Percentiles rank a stretch among this genome's conserved stretches.
These are phyloP conservation scores for Boletus edulis DNA, from an alignment of 768 basidiomycete species.

Conservation along the genomic window DNA sequence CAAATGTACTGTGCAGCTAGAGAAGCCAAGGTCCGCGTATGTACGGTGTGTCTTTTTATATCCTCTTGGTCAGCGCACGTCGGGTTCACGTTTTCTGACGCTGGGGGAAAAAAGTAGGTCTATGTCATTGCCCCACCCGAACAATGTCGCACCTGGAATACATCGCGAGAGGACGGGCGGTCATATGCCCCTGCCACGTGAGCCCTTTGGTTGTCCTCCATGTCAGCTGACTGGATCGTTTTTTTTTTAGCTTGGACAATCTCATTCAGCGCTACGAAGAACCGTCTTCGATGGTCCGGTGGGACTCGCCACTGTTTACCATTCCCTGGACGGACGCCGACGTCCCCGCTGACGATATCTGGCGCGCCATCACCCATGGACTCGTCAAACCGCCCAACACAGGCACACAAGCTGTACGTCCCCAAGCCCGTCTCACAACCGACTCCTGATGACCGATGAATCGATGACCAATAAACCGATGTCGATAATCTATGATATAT, in stretches of 20 bases:
- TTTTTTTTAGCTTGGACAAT: conserved; percentile 11
- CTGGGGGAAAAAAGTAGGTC: conserved; percentile 45
- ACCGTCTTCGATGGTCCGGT: conserved; percentile 96
- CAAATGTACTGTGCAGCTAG: conserved; percentile 96
- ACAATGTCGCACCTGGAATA: conserved; percentile 77
- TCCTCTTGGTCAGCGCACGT: background rate
- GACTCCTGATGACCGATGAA: background rate
- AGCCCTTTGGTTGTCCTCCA: background rate
- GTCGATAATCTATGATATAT: no score
- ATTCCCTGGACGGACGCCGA: conserved; percentile 71
- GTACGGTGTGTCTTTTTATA: conserved; percentile 65
- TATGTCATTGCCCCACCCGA: conserved; percentile 75
- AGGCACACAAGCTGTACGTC: conserved; percentile 67
- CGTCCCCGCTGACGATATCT: conserved; percentile 68
- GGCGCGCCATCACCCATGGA: conserved; percentile 77
- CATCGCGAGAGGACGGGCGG: conserved; percentile 41
- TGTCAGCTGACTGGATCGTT: no score
- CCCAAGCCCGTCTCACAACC: background rate
- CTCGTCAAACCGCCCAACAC: conserved; percentile 84
- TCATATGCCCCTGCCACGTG: conserved; percentile 75
- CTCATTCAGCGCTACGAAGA: conserved; percentile 90
- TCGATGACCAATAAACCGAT: no score
- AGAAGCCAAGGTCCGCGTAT: conserved; percentile 80
- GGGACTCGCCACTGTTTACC: conserved; percentile 95
- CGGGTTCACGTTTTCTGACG: background rate